These are phyloP conservation scores for Uromyces viciae-fabae DNA, from an alignment of 1,284 basidiomycete genomes.

Conservation along the genomic window DNA sequence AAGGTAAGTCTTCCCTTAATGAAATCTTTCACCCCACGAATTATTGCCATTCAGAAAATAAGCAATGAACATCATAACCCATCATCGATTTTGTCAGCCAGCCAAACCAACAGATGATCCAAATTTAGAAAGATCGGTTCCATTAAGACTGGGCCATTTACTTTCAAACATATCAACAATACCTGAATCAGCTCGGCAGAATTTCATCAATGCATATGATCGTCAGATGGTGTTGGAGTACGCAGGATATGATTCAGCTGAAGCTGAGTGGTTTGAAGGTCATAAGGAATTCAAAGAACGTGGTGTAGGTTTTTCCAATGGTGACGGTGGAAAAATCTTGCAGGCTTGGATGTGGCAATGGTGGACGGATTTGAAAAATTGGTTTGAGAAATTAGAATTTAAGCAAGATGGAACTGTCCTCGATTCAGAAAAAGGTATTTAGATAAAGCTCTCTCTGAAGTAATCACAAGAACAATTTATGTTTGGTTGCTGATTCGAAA, in stretches of 20 bases:
- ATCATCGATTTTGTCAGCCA: slow-evolving; percentile 1
- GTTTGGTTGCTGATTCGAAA: no score
- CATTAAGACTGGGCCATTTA: slow-evolving; percentile 32
- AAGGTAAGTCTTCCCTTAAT: slow-evolving; percentile 10
- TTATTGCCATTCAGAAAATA: neutral
- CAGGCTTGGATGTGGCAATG: slow-evolving; percentile 44
- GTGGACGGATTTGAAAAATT: slow-evolving; percentile 24
- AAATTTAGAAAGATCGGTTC: slow-evolving; percentile 17
- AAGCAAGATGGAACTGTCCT: neutral
- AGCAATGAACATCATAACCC: no score
- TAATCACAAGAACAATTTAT: no score
- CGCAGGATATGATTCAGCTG: slow-evolving; percentile 39
- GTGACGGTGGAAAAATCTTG: slow-evolving; percentile 28
- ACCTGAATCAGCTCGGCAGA: slow-evolving; percentile 17
- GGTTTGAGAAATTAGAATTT: slow-evolving; percentile 22
- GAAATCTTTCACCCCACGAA: neutral
- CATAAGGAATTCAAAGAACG: slow-evolving; percentile 29
- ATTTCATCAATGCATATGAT: slow-evolving; percentile 16
- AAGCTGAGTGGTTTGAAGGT: slow-evolving; percentile 43
- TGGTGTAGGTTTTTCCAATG: slow-evolving; percentile 13
- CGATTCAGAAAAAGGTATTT: slow-evolving; percentile 12
- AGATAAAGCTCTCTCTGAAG: no score
- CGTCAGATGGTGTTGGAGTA: slow-evolving; percentile 42
- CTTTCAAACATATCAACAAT: slow-evolving; percentile 40
- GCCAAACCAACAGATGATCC: slow-evolving; percentile 31